Evolutionary conservation across 1,284 basidiomycete genomes (phyloP).

Genomic region (Austroboletus rostrupii): DNA sequence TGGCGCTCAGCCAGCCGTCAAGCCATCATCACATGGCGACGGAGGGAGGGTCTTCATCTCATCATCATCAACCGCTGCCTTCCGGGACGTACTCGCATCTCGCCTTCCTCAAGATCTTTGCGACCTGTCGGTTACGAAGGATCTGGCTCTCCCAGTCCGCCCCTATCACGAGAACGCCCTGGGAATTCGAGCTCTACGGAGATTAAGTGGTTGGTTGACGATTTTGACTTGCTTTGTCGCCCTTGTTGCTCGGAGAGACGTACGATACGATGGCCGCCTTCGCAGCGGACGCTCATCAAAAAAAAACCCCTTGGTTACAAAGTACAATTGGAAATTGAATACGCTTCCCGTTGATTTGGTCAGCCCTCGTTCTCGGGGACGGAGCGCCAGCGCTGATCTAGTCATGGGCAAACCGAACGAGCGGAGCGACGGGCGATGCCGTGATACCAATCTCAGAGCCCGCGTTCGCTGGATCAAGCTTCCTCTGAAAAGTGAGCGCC

Average conservation of each 20-base stretch:
- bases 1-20: constrained; percentile 31
- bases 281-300: constrained; percentile 14
- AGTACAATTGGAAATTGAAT: constrained; percentile 21
- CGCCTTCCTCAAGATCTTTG: constrained; percentile 73
- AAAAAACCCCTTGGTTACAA: constrained; percentile 17
- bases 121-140: constrained; percentile 73
- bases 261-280: constrained; percentile 14
- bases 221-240: constrained; percentile 7
- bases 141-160: constrained; percentile 61
- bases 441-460: constrained; percentile 9
- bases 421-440: constrained; percentile 18
- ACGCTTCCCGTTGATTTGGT: constrained; percentile 14
- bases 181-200: constrained; percentile 66
- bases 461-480: constrained; percentile 8
- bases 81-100: constrained; percentile 60
- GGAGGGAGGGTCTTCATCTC: constrained; percentile 13
- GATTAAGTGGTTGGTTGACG: constrained; percentile 21
- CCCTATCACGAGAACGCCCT: constrained; percentile 48
- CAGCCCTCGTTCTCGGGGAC: constrained; percentile 7
- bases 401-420: constrained; percentile 15
- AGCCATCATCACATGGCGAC: constrained; percentile 21
- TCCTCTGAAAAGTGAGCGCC: constrained; percentile 9
- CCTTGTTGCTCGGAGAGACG: constrained; percentile 13
- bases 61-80: constrained; percentile 39
- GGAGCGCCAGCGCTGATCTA: constrained; percentile 25